Conservation (phyloP, 2,329 filamentous ascomycete species). For the Paraphaeosphaeria minitans region DNA sequence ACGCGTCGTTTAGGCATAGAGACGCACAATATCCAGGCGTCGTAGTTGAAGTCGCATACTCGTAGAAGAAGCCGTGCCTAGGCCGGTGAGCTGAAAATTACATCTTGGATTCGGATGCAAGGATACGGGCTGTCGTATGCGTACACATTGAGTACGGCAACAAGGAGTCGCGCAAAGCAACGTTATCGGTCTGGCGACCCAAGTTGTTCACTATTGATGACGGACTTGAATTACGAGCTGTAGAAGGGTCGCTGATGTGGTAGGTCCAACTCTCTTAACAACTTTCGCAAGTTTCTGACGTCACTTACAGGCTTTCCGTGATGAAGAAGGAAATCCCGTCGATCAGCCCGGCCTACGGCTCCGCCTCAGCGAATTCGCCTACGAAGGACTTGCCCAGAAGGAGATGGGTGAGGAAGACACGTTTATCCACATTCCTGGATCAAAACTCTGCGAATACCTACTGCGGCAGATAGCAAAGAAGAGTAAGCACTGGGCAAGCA, state of each 20-base stretch:
- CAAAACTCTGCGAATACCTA: conserved; percentile 19
- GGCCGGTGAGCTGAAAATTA: conserved; percentile 21
- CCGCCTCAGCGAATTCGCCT: conserved; percentile 27
- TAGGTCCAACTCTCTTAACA: not conserved
- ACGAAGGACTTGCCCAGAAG: conserved; percentile 14
- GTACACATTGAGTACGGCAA: conserved; percentile 24
- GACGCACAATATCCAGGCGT: conserved; percentile 14
- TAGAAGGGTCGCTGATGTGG: not conserved
- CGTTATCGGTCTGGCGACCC: conserved; percentile 17
- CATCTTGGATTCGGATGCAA: conserved; percentile 24
- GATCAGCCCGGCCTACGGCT: conserved; percentile 12
- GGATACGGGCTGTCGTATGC: conserved; percentile 20
- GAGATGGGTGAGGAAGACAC: conserved; percentile 2
- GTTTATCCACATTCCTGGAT: not conserved
- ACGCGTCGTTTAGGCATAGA: conserved; percentile 20
- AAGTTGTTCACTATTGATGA: not conserved
- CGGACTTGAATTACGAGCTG: not conserved
- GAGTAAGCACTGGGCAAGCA: conserved; percentile 18
- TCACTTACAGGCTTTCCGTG: conserved; percentile 31
- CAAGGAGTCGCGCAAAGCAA: conserved; percentile 18
- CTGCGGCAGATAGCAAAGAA: conserved; percentile 17
- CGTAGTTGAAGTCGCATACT: conserved; percentile 17
- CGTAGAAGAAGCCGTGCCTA: conserved; percentile 18
- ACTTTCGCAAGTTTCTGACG: no score
- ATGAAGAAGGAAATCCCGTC: conserved; percentile 14